phyloP scores from a whole-genome alignment of 2,329 filamentous ascomycete genomes.

The Capronia epimyces region DNA sequence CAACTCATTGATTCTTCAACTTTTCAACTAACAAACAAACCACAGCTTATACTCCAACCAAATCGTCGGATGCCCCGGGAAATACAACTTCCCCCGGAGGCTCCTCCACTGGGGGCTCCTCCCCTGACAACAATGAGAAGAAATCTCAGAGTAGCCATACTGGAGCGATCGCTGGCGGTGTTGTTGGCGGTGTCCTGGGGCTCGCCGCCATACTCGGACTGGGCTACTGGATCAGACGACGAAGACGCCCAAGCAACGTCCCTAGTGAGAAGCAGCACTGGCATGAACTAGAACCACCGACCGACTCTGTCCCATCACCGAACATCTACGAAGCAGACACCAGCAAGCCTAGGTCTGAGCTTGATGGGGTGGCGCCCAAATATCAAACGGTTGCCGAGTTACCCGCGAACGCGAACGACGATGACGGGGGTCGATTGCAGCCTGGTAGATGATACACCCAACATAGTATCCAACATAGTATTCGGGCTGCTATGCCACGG shows the following conservation, averaged over 20 bases:
- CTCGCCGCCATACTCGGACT: constrained; percentile 11
- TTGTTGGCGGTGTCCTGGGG: constrained; percentile 16
- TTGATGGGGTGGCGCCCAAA: constrained; percentile 6
- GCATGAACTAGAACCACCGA: not conserved
- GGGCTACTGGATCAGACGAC: constrained; percentile 5
- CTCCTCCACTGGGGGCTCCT: not conserved
- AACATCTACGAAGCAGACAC: constrained; percentile 4
- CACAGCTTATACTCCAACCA: constrained; percentile 1
- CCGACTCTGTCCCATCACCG: not conserved
- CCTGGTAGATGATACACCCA: no score
- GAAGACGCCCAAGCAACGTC: not conserved
- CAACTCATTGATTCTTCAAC: not conserved
- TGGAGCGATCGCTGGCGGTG: constrained; percentile 14
- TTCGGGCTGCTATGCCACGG: no score
- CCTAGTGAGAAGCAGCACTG: not conserved
- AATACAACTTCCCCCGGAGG: not conserved
- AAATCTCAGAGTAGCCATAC: not conserved
- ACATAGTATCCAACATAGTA: no score
- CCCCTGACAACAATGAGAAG: not conserved
- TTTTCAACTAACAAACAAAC: not conserved
- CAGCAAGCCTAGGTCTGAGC: constrained; percentile 5
- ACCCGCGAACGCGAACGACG: constrained; percentile 2
- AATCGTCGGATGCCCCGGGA: not conserved
- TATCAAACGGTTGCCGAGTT: constrained; percentile 13
- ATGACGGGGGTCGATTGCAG: not conserved